Conservation (phyloP, 495 filamentous ascomycete species). For the Hypoxylon crocopeplum region DNA sequence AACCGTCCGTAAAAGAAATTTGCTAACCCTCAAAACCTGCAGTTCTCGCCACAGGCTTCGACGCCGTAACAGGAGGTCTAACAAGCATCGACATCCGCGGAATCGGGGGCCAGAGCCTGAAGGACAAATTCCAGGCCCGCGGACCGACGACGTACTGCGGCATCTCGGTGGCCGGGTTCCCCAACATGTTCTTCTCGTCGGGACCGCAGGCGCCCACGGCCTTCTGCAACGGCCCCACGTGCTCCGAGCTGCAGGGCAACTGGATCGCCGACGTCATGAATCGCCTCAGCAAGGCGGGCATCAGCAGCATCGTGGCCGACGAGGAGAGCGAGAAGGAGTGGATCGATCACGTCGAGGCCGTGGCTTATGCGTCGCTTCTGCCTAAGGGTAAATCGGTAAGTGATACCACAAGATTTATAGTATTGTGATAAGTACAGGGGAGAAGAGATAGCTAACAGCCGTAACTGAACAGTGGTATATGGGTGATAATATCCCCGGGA, state of each 20-base stretch:
- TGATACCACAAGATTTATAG: too few species aligned
- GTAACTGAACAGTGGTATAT: constrained; percentile 52
- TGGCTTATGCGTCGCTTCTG: constrained; percentile 27
- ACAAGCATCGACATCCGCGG: constrained; percentile 53
- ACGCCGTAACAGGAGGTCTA: constrained; percentile 58
- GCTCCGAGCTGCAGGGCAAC: constrained; percentile 58
- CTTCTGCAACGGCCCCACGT: constrained; percentile 60
- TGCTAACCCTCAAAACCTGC: constrained; percentile 19
- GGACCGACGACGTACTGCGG: constrained; percentile 58
- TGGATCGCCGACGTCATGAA: constrained; percentile 59
- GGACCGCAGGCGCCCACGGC: constrained; percentile 49
- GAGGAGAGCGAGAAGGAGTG: constrained; percentile 20
- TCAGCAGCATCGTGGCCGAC: constrained; percentile 45
- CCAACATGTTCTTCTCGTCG: constrained; percentile 63
- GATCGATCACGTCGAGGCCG: constrained; percentile 15
- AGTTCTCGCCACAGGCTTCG: constrained; percentile 61
- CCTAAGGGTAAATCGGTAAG: constrained; percentile 40
- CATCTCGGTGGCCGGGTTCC: constrained; percentile 51
- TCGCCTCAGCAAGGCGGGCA: constrained; percentile 43
- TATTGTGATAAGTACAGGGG: constrained; percentile 24
- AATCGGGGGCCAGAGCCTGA: constrained; percentile 46
- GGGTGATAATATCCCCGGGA: constrained; percentile 55
- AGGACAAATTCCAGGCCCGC: constrained; percentile 57
- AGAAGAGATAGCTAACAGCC: constrained; percentile 48
- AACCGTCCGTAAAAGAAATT: not conserved